Evolutionary conservation across 306 rosid species (phyloP).

Genomic region (Malus sylvestris): DNA sequence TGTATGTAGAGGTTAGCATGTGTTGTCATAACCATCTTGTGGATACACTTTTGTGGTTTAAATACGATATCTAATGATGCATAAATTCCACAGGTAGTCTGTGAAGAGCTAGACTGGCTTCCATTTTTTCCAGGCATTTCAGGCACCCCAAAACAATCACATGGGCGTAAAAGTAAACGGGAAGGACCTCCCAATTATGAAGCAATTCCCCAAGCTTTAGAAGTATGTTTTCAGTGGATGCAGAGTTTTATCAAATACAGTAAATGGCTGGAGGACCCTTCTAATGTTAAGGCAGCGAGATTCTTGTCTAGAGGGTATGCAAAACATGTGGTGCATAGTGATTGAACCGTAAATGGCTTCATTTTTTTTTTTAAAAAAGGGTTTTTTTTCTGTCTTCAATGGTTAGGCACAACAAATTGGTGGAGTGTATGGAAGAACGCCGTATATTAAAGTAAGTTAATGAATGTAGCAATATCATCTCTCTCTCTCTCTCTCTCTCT

Average conservation of each 20-base stretch:
- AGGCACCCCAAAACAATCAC: conserved; percentile 45
- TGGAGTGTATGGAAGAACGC: conserved; percentile 68
- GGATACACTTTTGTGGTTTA: conserved; percentile 13
- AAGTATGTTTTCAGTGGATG: conserved; percentile 92
- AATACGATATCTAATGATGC: conserved; percentile 20
- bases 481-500: conserved; percentile 3
- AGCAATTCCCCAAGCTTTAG: conserved; percentile 64
- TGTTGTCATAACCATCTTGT: conserved; percentile 10
- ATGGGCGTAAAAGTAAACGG: conserved; percentile 51
- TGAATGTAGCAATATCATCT: conserved; percentile 1
- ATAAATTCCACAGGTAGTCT: conserved; percentile 66
- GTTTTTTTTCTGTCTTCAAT: conserved; percentile 15
- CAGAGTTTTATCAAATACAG: conserved; percentile 89
- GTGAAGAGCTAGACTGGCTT: conserved; percentile 99
- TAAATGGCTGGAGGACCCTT: conserved; percentile 83
- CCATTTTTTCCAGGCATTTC: conserved; percentile 73
- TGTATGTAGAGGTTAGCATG: conserved; percentile 88
- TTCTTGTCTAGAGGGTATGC: conserved; percentile 88
- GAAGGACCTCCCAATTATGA: conserved; percentile 81
- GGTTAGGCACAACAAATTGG: conserved; percentile 69
- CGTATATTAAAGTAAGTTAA: conserved; percentile 68
- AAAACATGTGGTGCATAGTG: conserved; percentile 14
- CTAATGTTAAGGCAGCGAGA: conserved; percentile 87
- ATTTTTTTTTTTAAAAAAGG: background rate
- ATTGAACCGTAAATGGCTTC: conserved; percentile 24